A percentile compares a stretch with the other conserved stretches of the same genome.
Conservation (phyloP, 2,329 filamentous ascomycete genomes). For the Fusarium humuli region DNA sequence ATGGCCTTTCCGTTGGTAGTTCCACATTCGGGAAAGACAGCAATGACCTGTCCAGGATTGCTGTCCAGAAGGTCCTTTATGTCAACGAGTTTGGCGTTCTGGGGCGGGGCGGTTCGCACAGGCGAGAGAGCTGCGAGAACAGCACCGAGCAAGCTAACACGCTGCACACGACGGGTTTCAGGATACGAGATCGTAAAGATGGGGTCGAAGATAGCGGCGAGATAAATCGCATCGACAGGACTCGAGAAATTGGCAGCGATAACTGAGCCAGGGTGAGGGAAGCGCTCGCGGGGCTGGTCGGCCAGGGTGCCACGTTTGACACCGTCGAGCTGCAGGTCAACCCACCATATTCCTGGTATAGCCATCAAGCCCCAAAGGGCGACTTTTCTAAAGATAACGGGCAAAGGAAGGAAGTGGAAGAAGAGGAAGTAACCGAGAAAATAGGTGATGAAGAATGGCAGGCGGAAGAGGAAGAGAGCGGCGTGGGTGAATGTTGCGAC, state of each 20-base stretch:
- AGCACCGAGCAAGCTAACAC: constrained; percentile 80
- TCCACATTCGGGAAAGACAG: constrained; percentile 92
- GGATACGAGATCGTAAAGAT: constrained; percentile 92
- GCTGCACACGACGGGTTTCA: constrained; percentile 76
- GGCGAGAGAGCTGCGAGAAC: constrained; percentile 77
- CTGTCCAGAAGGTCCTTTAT: constrained; percentile 71
- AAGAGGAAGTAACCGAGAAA: constrained; percentile 79
- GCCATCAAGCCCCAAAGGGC: constrained; percentile 88
- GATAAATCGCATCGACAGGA: constrained; percentile 91
- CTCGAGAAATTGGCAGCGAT: constrained; percentile 93
- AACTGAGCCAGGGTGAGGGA: constrained; percentile 82
- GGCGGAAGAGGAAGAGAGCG: constrained; percentile 82
- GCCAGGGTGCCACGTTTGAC: constrained; percentile 91
- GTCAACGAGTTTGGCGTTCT: constrained; percentile 65
- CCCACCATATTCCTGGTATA: constrained; percentile 96
- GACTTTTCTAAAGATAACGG: constrained; percentile 76
- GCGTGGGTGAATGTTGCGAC: constrained; percentile 73
- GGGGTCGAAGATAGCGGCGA: constrained; percentile 95
- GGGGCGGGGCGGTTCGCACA: constrained; percentile 62
- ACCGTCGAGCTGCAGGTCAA: constrained; percentile 97
- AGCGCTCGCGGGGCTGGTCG: constrained; percentile 76
- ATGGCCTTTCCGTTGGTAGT: constrained; percentile 95
- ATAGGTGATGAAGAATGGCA: constrained; percentile 80
- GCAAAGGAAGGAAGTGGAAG: constrained; percentile 82
- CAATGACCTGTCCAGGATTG: constrained; percentile 81